Evolutionary conservation across 2,329 filamentous ascomycete genomes (phyloP), one percentile per base, ranked within the genome.

Genomic region (Fusarium albidum): DNA sequence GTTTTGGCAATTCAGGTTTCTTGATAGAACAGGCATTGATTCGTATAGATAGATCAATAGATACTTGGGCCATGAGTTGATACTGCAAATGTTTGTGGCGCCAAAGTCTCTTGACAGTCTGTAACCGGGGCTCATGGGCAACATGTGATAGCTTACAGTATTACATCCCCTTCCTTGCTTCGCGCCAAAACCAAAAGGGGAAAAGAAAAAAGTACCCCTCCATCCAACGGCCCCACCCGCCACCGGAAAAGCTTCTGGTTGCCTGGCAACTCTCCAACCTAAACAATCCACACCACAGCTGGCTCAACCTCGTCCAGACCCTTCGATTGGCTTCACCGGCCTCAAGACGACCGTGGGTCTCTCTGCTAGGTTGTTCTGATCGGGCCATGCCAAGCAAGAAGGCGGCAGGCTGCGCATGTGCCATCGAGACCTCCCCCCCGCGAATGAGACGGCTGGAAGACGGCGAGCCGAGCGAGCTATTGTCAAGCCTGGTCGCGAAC

Each of bases 401-500:
- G 54, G 35, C 58, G 49, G 58, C 58, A 59, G 43, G 32, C 33
- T 27, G 6, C 26, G 34, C 27, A 28, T 38, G 44, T 40, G 18
- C 43, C 42, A 42, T 38, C 34, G n/a, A 31, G 18, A 26, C 18
- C 37, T 44, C 21, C 38, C 48, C 21, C 21, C 38, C 48, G 26
- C 53, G 57, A 60, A 61, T 61, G 27, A 49, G 44, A 40, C 35
- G 33, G 32, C 21, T 21, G 26, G 26, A 32, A 41, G 15, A 31
- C 45, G n/a, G 31, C 40, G 14, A 47, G 25, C 18, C 27, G 18
- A 32, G 21, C 33, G 15, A 31, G 11, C 49, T 50, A 38, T 59
- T 48, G 54, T 45, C 58, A 51, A 21, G 58, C 21, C 35, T 61
- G 35, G 53, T 32, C 42, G 35, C n/a, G 41, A 53, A 61, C 57